These are phyloP conservation scores for Plantago major DNA, from an alignment of 257 asterid genomes.

Conservation along the genomic window DNA sequence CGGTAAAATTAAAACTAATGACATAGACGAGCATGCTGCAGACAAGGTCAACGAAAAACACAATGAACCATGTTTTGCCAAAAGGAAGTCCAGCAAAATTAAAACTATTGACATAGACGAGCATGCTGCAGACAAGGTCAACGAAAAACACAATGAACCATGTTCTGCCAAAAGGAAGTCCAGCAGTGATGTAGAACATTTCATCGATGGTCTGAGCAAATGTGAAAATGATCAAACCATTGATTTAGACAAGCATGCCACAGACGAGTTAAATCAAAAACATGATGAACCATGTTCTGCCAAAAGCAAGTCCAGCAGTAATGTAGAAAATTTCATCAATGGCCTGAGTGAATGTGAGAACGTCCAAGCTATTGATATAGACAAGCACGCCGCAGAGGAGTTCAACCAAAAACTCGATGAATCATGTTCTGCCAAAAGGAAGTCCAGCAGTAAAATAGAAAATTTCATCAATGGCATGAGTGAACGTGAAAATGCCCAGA, in stretches of 20 bases:
- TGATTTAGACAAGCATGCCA: neutral
- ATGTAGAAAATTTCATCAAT: neutral
- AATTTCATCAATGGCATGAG: too few relatives aligned
- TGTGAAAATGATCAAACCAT: neutral
- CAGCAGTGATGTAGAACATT: neutral
- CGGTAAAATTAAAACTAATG: neutral
- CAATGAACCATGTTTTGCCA: neutral
- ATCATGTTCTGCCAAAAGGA: neutral
- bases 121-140: neutral
- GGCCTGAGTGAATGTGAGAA: constrained; percentile 17
- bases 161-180: constrained; percentile 1
- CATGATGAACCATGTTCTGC: neutral
- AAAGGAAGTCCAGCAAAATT: neutral
- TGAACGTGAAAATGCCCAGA: too few relatives aligned
- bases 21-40: neutral
- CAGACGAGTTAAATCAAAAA: neutral
- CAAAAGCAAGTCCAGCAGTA: neutral
- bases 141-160: neutral
- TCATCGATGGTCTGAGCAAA: too few relatives aligned
- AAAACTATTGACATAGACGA: neutral
- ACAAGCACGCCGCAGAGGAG: neutral
- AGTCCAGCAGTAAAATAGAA: neutral
- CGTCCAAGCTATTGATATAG: neutral
- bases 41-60: neutral
- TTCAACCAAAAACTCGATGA: neutral